Percentiles rank a stretch among this genome's conserved stretches.
These are phyloP conservation scores for Pseudonitzschia multiseries DNA, from an alignment of 108 stramenopile species.

Conservation along the genomic window DNA sequence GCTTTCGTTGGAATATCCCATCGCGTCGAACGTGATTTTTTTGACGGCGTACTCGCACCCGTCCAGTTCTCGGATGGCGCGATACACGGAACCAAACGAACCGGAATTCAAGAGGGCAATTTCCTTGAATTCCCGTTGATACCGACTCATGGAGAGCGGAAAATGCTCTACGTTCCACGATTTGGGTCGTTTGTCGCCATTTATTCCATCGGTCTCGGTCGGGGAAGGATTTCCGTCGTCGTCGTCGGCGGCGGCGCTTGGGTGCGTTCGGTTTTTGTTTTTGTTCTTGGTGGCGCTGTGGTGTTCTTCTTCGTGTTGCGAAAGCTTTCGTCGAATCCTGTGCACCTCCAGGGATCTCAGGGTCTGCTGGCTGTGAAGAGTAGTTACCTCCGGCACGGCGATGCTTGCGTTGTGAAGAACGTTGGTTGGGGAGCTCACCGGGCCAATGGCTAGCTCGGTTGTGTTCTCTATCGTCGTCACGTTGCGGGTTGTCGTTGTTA, in stretches of 20 bases:
- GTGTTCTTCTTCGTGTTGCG: constrained; percentile 7
- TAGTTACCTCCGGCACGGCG: constrained; percentile 10
- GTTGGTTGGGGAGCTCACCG: not conserved
- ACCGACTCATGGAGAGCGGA: constrained; percentile 78
- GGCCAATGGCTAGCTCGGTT: constrained; percentile 3
- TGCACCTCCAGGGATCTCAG: constrained; percentile 6
- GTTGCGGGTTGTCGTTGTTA: not conserved
- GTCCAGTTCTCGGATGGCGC: constrained; percentile 79
- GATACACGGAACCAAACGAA: constrained; percentile 89
- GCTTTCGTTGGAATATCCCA: constrained; percentile 67
- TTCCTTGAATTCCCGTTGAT: constrained; percentile 83
- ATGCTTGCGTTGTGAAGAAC: not conserved
- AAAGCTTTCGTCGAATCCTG: constrained; percentile 1
- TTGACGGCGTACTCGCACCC: constrained; percentile 82
- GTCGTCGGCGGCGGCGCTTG: constrained; percentile 7
- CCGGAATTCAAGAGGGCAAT: constrained; percentile 71
- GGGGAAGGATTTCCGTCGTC: too few species aligned
- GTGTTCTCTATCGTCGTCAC: not conserved
- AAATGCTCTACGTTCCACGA: constrained; percentile 73
- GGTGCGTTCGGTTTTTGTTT: not conserved
- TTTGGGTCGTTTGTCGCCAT: not conserved
- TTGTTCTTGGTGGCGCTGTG: constrained; percentile 7
- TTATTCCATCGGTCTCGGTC: not conserved
- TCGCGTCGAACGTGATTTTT: constrained; percentile 70
- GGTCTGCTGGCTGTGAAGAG: constrained; percentile 13